phyloP scores from a whole-genome alignment of 805 yeast species.

The Candida morakotiae region DNA sequence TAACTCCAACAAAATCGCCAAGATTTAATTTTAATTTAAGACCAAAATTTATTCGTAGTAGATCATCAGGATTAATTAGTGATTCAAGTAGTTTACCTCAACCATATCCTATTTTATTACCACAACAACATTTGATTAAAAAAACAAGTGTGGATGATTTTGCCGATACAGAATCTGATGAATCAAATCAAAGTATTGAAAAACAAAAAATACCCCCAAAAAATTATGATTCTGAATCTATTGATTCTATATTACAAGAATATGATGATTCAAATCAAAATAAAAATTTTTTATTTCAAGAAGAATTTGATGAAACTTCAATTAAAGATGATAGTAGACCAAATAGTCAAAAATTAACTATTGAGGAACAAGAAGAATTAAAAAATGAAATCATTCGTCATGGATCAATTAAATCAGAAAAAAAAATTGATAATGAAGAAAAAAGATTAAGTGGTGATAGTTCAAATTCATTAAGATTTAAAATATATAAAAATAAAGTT shows the following conservation, averaged over 20 bases:
- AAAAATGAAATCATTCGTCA: conserved; percentile 4
- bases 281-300: conserved; percentile 20
- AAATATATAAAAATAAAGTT: conserved; percentile 10
- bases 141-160: conserved; percentile 28
- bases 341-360: neutral
- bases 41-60: conserved; percentile 19
- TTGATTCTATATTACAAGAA: conserved; percentile 28
- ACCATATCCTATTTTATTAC: neutral
- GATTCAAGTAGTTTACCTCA: conserved; percentile 6
- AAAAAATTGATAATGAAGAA: neutral
- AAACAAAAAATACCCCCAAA: too few relatives aligned
- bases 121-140: conserved; percentile 8
- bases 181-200: conserved; percentile 13
- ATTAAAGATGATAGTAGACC: conserved; percentile 2
- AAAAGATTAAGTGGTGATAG: neutral
- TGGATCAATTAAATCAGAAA: conserved; percentile 1
- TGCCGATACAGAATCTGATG: conserved; percentile 29
- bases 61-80: conserved; percentile 12
- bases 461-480: conserved; percentile 1
- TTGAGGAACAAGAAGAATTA: conserved; percentile 3
- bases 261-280: conserved; percentile 11
- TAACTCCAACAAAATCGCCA: conserved; percentile 6
- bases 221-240: conserved; percentile 13
- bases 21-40: conserved; percentile 11
- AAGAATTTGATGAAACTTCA: conserved; percentile 18